These are phyloP conservation scores for Eustoma russellianum DNA, from an alignment of 257 asterid genomes.

Conservation along the genomic window DNA sequence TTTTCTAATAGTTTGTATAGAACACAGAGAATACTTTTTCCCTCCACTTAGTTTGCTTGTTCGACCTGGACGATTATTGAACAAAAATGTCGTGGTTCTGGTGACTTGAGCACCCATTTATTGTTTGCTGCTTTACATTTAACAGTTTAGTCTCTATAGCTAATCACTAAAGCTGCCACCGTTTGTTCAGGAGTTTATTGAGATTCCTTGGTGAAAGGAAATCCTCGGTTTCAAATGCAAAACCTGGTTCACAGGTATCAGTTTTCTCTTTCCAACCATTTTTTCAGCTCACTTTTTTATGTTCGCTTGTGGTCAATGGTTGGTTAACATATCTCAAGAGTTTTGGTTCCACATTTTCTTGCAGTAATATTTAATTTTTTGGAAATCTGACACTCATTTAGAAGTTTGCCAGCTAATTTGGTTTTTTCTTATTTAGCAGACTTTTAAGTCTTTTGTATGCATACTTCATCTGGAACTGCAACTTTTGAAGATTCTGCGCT, in stretches of 20 bases:
- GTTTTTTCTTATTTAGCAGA: no score
- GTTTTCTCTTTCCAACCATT: neutral
- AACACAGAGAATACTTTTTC: no score
- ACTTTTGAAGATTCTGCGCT: no score
- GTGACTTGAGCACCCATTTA: no score
- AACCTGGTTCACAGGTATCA: conserved; percentile 81
- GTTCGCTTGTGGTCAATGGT: neutral
- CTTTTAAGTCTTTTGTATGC: neutral
- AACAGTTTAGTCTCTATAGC: neutral
- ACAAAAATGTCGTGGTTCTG: no score
- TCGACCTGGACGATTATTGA: no score
- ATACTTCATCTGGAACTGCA: no score
- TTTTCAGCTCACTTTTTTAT: conserved; percentile 5
- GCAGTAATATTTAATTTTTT: neutral
- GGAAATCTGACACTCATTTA: no score
- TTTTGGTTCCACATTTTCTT: neutral
- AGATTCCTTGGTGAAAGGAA: conserved; percentile 77
- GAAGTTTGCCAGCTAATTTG: no score
- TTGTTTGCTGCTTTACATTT: no score
- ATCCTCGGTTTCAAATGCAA: conserved; percentile 45
- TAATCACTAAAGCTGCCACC: conserved; percentile 1
- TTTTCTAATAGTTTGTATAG: no score
- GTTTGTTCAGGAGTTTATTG: conserved; percentile 64
- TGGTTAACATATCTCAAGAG: neutral
- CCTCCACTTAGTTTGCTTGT: no score